Evolutionary conservation across 768 basidiomycete genomes (phyloP).

Genomic region (Piloderma croceum): DNA sequence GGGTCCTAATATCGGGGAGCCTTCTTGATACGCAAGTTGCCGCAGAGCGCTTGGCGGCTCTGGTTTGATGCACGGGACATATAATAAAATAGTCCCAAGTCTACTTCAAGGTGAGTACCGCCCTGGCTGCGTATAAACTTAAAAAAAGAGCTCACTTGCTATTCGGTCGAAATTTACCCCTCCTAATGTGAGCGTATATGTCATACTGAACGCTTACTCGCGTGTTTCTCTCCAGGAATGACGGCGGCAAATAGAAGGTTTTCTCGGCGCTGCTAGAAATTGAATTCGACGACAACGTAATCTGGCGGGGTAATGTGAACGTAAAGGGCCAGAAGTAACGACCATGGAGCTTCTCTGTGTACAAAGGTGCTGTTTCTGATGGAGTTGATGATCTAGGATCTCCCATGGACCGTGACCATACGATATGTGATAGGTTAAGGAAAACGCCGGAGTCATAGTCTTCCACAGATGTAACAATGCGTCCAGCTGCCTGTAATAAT

Average conservation of each 20-base stretch:
- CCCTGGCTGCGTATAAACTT: no score
- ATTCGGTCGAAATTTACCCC: slow-evolving; percentile 7
- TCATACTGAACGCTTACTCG: not conserved
- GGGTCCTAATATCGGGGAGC: slow-evolving; percentile 1
- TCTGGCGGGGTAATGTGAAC: slow-evolving; percentile 31
- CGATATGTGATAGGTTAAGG: slow-evolving; percentile 32
- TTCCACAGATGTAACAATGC: no score
- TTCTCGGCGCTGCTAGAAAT: not conserved
- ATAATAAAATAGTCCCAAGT: not conserved
- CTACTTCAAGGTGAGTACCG: no score
- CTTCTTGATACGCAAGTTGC: not conserved
- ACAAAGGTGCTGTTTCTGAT: slow-evolving; percentile 33
- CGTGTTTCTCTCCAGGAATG: slow-evolving; percentile 5
- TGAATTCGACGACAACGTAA: slow-evolving; percentile 29
- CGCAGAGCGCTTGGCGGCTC: not conserved
- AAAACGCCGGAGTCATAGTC: slow-evolving; percentile 45
- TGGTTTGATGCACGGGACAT: not conserved
- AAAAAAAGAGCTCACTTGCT: not conserved
- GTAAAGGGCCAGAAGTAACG: slow-evolving; percentile 36
- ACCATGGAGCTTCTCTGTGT: slow-evolving; percentile 32
- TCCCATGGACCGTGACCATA: slow-evolving; percentile 42
- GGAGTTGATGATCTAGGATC: slow-evolving; percentile 35
- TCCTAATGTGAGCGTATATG: slow-evolving; percentile 1
- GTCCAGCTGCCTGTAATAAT: no score
- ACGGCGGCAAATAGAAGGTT: not conserved